A percentile compares a stretch with the other conserved stretches of the same genome.
Evolutionary conservation across 2,329 filamentous ascomycete genomes (phyloP).

Genomic region (Aspergillus floridensis): DNA sequence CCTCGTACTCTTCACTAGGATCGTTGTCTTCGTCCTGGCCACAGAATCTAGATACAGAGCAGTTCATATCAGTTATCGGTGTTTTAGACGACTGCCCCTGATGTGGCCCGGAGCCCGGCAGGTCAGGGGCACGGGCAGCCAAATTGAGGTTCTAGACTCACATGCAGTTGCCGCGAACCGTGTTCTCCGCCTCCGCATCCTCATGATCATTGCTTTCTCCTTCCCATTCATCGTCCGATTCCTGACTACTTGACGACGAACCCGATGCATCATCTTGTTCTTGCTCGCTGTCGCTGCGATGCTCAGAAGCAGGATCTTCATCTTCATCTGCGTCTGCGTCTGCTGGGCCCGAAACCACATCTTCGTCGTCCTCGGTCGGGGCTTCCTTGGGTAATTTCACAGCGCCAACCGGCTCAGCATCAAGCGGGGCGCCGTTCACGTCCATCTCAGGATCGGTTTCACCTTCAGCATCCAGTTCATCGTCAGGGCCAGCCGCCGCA

Average conservation of each 20-base stretch:
- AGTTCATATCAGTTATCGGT: neutral
- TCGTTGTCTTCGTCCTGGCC: slow-evolving; percentile 79
- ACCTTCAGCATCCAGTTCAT: slow-evolving; percentile 32
- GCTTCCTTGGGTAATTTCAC: slow-evolving; percentile 36
- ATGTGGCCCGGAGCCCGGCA: neutral
- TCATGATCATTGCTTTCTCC: slow-evolving; percentile 48
- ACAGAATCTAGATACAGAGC: slow-evolving; percentile 65
- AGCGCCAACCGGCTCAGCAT: slow-evolving; percentile 38
- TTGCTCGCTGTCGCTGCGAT: slow-evolving; percentile 41
- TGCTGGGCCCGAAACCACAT: slow-evolving; percentile 41
- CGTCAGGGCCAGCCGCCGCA: slow-evolving; percentile 29
- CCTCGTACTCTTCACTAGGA: slow-evolving; percentile 75
- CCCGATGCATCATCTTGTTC: slow-evolving; percentile 39
- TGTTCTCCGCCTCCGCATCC: slow-evolving; percentile 46
- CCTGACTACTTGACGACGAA: slow-evolving; percentile 49
- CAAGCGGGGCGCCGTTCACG: slow-evolving; percentile 44
- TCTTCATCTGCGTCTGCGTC: slow-evolving; percentile 40
- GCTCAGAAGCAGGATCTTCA: slow-evolving; percentile 43
- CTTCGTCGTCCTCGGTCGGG: slow-evolving; percentile 33
- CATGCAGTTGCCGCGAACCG: slow-evolving; percentile 62
- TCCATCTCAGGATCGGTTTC: slow-evolving; percentile 22
- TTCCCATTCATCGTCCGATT: slow-evolving; percentile 56
- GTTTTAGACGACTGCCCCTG: too few species aligned
- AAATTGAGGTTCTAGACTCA: slow-evolving; percentile 36
- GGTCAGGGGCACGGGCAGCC: neutral